Base-by-base conservation (phyloP, 441 rosid genomes). In the Arabidopsis lyrata region DNA sequence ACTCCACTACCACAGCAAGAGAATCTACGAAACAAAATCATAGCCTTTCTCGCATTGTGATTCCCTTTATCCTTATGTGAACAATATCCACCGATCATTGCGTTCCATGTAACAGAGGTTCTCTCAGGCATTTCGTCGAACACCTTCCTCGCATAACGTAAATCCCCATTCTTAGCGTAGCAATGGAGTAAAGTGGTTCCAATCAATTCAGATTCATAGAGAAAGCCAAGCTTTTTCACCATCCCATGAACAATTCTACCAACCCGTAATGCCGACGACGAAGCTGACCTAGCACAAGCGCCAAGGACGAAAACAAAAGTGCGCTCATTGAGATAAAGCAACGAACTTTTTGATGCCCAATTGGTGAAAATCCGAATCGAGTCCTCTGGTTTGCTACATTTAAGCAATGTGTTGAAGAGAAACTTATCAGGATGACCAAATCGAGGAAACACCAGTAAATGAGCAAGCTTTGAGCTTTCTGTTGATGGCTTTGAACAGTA, bases 331-430 rank as follows among this genome's bases (percentile, higher is more conserved):
- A 66, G 27, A 60, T 14, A 31, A 77, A 65, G 66, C 15, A 78
- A 72, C 56, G 49, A 53, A 13, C 75, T 66, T 34, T 70, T 77
- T 0, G 85, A 79, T 57, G 72, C 83, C 86, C 86, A 83, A 36
- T 66, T 66, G 67, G 88, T 68, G 66, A 89, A 89, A 63, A 79
- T 68, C 38, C 66, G 66, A 50, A 87, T 55, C 1, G 92, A 82
- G 64, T 78, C 76, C 27, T 80, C 73, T 27, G 89, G 90, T 44
- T 63, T 75, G 68, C 64, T 80, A 73, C 90, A 89, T 66, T 85
- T 77, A 35, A 87, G 74, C 79, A 84, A 68, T 8, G 90, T 89
- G 70, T 89, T 89, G 78, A 87, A 87, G 52, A 89, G 94, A 63
- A 86, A 85, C 72, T 78, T 64, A 53, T 81, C 81, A 45, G 79